phyloP scores from a whole-genome alignment of 73 alveolate genomes.

The Breviolum minutum region DNA sequence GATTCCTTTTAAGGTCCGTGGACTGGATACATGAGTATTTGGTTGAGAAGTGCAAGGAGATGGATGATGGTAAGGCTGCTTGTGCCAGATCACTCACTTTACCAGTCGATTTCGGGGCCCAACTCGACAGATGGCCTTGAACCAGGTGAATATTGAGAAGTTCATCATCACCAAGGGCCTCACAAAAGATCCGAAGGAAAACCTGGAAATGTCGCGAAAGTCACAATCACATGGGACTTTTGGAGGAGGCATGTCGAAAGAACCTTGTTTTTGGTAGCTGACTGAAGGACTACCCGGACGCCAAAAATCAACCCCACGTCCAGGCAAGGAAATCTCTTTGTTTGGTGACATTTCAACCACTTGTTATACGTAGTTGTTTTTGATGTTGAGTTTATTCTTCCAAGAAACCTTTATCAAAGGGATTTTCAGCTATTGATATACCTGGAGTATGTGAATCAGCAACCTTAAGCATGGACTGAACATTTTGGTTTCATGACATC shows the following conservation, averaged over 20 bases:
- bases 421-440: too few relatives aligned
- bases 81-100: not conserved
- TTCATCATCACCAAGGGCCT: slow-evolving; percentile 77
- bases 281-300: slow-evolving; percentile 86
- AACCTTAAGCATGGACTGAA: too few relatives aligned
- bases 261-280: not conserved
- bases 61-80: slow-evolving; percentile 59
- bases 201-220: not conserved
- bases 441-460: too few relatives aligned
- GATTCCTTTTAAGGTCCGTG: slow-evolving; percentile 8
- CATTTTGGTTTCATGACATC: not conserved
- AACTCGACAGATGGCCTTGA: too few relatives aligned
- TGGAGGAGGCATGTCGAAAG: not conserved
- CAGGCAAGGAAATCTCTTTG: not conserved
- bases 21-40: slow-evolving; percentile 73
- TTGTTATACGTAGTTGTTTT: not conserved
- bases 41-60: slow-evolving; percentile 56
- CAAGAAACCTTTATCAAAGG: too few relatives aligned
- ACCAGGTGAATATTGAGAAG: slow-evolving; percentile 60
- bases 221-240: not conserved
- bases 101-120: not conserved
- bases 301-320: slow-evolving; percentile 93
- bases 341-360: too few relatives aligned
- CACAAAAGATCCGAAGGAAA: slow-evolving; percentile 89
- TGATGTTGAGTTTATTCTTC: not conserved